Evolutionary conservation across 345 rosid genomes (phyloP).

Genomic region (Schrenkiella parvula): DNA sequence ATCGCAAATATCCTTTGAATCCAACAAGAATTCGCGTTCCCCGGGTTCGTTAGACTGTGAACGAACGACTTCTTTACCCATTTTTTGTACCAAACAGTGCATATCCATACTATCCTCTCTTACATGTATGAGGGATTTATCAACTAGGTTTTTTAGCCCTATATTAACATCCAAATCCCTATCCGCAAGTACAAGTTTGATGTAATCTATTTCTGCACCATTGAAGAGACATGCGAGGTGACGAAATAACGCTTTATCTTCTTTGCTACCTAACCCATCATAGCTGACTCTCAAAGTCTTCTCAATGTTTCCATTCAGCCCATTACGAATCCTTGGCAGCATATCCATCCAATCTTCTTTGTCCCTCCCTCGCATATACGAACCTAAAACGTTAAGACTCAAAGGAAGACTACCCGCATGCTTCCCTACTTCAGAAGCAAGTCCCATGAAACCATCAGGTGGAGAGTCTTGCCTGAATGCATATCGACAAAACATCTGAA

Average conservation of each 20-base stretch:
- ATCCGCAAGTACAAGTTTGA: not conserved
- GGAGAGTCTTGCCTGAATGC: not conserved
- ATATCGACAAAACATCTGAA: slow-evolving; percentile 1
- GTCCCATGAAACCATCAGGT: not conserved
- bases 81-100: not conserved
- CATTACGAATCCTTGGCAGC: not conserved
- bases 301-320: not conserved
- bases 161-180: not conserved
- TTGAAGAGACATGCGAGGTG: not conserved
- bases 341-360: not conserved
- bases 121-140: not conserved
- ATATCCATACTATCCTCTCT: not conserved
- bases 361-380: not conserved
- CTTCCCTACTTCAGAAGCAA: not conserved
- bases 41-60: not conserved
- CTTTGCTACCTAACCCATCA: not conserved
- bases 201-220: not conserved
- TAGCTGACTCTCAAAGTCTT: not conserved
- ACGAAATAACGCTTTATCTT: not conserved
- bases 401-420: not conserved
- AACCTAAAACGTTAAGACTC: not conserved
- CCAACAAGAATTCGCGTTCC: not conserved
- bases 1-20: not conserved
- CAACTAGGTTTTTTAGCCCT: not conserved
- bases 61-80: not conserved